These are phyloP conservation scores for Saturnispora dispora DNA, from an alignment of 805 yeast species.

Conservation along the genomic window DNA sequence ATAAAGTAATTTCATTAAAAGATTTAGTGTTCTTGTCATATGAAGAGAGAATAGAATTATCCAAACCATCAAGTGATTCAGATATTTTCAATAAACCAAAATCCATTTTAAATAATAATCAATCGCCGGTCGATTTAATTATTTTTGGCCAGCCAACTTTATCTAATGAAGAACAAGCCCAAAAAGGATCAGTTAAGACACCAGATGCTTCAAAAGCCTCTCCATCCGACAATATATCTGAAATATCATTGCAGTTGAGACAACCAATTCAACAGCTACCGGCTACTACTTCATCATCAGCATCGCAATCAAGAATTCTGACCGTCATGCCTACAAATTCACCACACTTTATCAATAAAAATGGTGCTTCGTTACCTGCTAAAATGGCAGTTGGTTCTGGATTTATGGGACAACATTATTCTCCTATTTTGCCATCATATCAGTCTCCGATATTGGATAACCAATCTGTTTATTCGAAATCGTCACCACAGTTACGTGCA, in stretches of 20 bases:
- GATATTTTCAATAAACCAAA: neutral
- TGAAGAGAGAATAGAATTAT: conserved; percentile 4
- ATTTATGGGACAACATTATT: neutral
- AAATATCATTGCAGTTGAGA: neutral
- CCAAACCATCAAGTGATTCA: neutral
- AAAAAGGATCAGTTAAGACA: neutral
- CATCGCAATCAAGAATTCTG: neutral
- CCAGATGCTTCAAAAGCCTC: neutral
- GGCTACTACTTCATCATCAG: neutral
- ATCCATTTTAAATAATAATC: neutral
- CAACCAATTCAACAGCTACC: neutral
- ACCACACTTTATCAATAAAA: neutral
- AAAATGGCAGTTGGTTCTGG: neutral
- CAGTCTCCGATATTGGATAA: neutral
- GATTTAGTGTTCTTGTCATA: conserved; percentile 5
- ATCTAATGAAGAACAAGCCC: neutral
- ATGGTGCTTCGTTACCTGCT: neutral
- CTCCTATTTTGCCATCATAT: neutral
- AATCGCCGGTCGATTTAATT: neutral
- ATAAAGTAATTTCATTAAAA: neutral
- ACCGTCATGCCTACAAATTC: neutral
- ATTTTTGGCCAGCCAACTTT: neutral
- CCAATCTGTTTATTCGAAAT: neutral
- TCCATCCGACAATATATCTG: neutral
- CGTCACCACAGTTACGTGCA: neutral